A percentile compares a stretch with the other conserved stretches of the same genome.
Conservation (phyloP, 139 green algal species). For the Coelastrella sp. region DNA sequence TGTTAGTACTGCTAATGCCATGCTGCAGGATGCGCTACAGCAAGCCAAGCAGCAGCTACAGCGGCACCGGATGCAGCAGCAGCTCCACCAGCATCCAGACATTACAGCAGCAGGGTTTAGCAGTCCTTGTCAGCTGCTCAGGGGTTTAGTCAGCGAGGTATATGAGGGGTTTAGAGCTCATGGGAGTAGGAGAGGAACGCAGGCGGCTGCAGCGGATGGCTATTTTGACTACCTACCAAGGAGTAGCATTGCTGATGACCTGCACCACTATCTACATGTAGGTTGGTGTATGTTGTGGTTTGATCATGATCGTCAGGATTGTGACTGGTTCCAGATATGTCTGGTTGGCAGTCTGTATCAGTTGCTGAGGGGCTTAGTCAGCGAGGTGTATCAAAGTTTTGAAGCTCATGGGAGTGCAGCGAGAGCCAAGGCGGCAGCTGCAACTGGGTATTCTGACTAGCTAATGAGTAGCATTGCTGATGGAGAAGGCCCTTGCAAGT, state of each 20-base stretch:
- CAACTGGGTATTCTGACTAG: background rate
- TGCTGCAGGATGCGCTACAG: too few species aligned
- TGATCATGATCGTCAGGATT: background rate
- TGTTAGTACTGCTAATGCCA: too few species aligned
- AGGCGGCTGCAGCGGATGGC: too few species aligned
- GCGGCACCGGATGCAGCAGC: slow-evolving; percentile 30
- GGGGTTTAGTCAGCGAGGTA: background rate
- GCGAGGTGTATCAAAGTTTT: too few species aligned
- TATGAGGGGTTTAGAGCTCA: background rate
- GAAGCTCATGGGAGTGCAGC: background rate
- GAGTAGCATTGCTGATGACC: background rate
- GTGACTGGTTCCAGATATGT: too few species aligned
- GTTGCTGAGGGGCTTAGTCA: too few species aligned
- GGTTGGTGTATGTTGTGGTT: background rate
- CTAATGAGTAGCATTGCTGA: too few species aligned
- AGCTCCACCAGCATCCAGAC: slow-evolving; percentile 22
- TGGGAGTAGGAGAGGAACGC: background rate
- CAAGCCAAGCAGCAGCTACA: slow-evolving; percentile 11
- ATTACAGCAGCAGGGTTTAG: background rate
- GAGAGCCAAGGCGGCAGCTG: background rate
- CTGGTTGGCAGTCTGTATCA: too few species aligned
- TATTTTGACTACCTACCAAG: slow-evolving; percentile 43
- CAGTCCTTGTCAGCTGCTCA: background rate
- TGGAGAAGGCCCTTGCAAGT: too few species aligned
- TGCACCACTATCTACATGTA: slow-evolving; percentile 38